Conservation (phyloP, 1,284 basidiomycete species). For the Bjerkandera adusta region DNA sequence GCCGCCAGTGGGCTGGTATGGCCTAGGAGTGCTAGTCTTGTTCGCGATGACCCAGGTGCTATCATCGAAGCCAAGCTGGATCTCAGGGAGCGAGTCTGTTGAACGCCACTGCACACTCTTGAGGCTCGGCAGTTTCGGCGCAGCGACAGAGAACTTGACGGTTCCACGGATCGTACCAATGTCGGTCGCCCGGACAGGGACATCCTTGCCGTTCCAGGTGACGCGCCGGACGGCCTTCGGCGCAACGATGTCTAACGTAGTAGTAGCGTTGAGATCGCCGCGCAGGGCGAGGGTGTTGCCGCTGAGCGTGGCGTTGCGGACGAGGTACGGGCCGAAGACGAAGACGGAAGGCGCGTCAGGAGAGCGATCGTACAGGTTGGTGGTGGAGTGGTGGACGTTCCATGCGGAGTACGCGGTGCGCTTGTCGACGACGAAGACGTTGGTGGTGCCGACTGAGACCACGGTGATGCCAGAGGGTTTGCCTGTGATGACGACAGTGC, state of each 20-base stretch:
- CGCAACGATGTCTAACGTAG: slow-evolving; percentile 38
- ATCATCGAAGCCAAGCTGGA: slow-evolving; percentile 36
- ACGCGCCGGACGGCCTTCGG: slow-evolving; percentile 31
- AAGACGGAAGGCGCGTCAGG: slow-evolving; percentile 36
- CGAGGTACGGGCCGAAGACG: slow-evolving; percentile 45
- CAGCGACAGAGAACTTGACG: slow-evolving; percentile 23
- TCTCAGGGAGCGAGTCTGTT: slow-evolving; percentile 43
- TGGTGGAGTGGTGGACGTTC: slow-evolving; percentile 31
- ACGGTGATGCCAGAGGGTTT: slow-evolving; percentile 33
- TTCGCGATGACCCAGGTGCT: slow-evolving; percentile 40
- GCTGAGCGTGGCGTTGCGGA: slow-evolving; percentile 38
- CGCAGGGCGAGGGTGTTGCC: slow-evolving; percentile 30
- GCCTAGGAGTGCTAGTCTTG: slow-evolving; percentile 40
- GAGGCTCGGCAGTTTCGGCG: slow-evolving; percentile 32
- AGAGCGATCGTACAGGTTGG: slow-evolving; percentile 20
- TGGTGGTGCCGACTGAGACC: slow-evolving; percentile 30
- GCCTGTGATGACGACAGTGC: slow-evolving; percentile 32
- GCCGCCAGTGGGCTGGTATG: slow-evolving; percentile 38
- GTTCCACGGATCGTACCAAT: slow-evolving; percentile 32
- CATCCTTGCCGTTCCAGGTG: slow-evolving; percentile 42
- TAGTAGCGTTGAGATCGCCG: slow-evolving; percentile 44
- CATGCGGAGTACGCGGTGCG: slow-evolving; percentile 40
- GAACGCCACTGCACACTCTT: slow-evolving; percentile 37
- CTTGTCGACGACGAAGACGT: slow-evolving; percentile 39
- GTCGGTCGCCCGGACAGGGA: slow-evolving; percentile 23